Evolutionary conservation across 208 protist genomes (phyloP).

Genomic region (Leishmania lainsoni): DNA sequence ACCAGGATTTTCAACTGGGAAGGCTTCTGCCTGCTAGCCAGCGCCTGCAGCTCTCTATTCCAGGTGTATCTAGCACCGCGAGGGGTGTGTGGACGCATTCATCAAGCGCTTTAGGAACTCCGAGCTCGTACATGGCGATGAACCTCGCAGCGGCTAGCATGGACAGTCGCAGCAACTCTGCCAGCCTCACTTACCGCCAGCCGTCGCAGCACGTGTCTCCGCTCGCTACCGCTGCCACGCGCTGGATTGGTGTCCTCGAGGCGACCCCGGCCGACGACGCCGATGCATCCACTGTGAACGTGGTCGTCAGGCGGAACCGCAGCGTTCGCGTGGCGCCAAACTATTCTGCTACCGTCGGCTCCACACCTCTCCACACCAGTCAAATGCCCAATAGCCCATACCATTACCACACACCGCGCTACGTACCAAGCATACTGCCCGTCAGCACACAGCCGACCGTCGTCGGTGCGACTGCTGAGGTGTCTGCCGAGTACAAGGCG

Average conservation of each 20-base stretch:
- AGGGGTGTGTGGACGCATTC: conserved; percentile 1
- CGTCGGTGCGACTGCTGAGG: not conserved
- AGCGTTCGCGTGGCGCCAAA: conserved; percentile 11
- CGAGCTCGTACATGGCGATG: conserved; percentile 5
- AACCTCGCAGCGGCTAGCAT: not conserved
- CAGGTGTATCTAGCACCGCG: conserved; percentile 5
- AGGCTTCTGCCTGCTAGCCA: conserved; percentile 9
- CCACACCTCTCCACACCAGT: not conserved
- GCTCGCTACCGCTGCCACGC: conserved; percentile 1
- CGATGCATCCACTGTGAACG: conserved; percentile 22
- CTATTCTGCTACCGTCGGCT: conserved; percentile 2
- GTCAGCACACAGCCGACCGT: not conserved
- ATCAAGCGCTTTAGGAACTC: conserved; percentile 16
- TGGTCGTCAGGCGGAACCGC: conserved; percentile 31
- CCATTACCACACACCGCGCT: not conserved
- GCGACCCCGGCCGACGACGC: conserved; percentile 1
- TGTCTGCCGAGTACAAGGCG: not conserved
- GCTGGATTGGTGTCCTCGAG: conserved; percentile 21
- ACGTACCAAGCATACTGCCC: not conserved
- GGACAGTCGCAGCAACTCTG: conserved; percentile 4
- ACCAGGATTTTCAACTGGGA: not conserved
- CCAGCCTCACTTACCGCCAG: conserved; percentile 5
- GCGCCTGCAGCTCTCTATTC: conserved; percentile 14
- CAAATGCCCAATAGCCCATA: not conserved
- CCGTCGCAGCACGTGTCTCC: not conserved